phyloP scores from a whole-genome alignment of 2,329 filamentous ascomycete genomes.

The Aspergillus hortae region DNA sequence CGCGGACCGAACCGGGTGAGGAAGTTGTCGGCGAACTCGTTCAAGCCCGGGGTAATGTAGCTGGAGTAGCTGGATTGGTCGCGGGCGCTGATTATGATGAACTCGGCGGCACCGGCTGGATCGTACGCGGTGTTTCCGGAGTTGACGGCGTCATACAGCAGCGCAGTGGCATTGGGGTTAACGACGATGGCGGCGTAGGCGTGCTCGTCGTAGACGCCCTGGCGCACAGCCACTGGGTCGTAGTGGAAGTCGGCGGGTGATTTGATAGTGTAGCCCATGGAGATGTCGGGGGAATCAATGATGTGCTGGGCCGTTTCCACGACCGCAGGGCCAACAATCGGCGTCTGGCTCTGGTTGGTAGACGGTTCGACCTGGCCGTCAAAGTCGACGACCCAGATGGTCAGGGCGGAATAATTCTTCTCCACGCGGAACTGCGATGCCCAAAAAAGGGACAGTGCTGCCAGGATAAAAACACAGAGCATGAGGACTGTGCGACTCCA shows the following conservation, averaged over 20 bases:
- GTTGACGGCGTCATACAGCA: conserved; percentile 54
- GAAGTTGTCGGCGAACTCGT: conserved; percentile 46
- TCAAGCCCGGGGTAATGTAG: conserved; percentile 54
- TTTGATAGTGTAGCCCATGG: conserved; percentile 51
- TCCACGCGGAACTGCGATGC: conserved; percentile 53
- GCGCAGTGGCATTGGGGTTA: conserved; percentile 58
- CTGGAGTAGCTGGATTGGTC: conserved; percentile 54
- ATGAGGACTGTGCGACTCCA: conserved; percentile 32
- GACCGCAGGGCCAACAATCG: conserved; percentile 57
- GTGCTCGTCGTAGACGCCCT: conserved; percentile 57
- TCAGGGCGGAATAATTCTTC: conserved; percentile 46
- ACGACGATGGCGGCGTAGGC: conserved; percentile 61
- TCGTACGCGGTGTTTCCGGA: conserved; percentile 58
- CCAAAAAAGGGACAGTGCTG: conserved; percentile 60
- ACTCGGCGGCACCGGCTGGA: conserved; percentile 56
- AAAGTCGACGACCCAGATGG: conserved; percentile 61
- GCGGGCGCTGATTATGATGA: conserved; percentile 54
- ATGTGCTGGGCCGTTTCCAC: conserved; percentile 45
- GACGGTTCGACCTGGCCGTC: conserved; percentile 56
- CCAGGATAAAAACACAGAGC: conserved; percentile 55
- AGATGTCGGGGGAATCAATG: conserved; percentile 32
- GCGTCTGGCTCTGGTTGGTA: conserved; percentile 31
- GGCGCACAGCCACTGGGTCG: conserved; percentile 55
- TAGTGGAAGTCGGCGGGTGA: conserved; percentile 52
- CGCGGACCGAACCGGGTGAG: conserved; percentile 46